Evolutionary conservation across 1,284 basidiomycete genomes (phyloP), one percentile per base, ranked within the genome.

Genomic region (Ustilago sp.): DNA sequence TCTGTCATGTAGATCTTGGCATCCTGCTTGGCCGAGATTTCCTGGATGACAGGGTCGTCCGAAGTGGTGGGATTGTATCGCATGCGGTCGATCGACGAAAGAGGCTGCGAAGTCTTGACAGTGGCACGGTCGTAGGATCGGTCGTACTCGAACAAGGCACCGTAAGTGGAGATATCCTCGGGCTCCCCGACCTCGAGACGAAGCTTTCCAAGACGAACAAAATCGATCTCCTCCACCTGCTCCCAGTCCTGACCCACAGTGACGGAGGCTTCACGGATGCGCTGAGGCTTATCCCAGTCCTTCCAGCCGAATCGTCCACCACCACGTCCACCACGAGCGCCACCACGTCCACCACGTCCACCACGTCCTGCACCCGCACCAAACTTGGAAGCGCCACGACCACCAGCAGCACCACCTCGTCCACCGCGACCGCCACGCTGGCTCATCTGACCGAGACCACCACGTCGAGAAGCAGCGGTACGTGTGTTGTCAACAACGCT

Each of bases 1-100:
- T 99, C 97, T 43, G 96, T 99, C 28, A 94, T 93, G 86, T 95
- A 99, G 67, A 99, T 91, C 92, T 93, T 75, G 94, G 90, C 93
- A 94, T 85, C 48, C 60, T 54, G 61, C 38, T 73, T 77, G 54
- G 74, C 55, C 8, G 83, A 72, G 13, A 85, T 68, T 19, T 84
- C 76, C 57, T 81, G 80, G 45, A 86, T 79, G 50, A 86, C 71
- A 9, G 96, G 96, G 87, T 99, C 97, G 82, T 99, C 97, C 23
- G 94, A 95, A 11, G 97, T 98, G 2, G 95, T 96, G 12, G 94
- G 92, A 87, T 98, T 99, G 88, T 98, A 99, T 85, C 95, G 94
- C 86, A 97, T 93, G 73, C 95, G 93, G 87, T 99, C 97, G 67
- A 95, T 90, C 59, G 94, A 90, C 85, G 98, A 94, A 39, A 99